phyloP scores from a whole-genome alignment of 148 eudicot species.

The Fagopyrum esculentum region DNA sequence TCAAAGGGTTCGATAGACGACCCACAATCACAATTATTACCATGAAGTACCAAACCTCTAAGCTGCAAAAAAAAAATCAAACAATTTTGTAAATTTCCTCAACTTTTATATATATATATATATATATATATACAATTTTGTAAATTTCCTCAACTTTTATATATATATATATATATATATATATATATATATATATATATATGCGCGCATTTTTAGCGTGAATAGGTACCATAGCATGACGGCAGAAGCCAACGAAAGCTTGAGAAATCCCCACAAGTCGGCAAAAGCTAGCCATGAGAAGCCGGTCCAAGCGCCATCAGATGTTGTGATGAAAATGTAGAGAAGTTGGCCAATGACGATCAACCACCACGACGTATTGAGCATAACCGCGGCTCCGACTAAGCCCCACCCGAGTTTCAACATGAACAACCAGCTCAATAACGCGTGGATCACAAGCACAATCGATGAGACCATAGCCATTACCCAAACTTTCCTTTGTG shows the following conservation, averaged over 20 bases:
- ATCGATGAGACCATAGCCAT: constrained; percentile 49
- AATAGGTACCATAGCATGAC: constrained; percentile 59
- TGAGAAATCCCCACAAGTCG: constrained; percentile 62
- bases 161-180: no score
- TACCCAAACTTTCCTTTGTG: constrained; percentile 67
- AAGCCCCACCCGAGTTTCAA: constrained; percentile 58
- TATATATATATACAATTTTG: no score
- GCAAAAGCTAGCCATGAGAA: constrained; percentile 64
- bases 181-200: no score
- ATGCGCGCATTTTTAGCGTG: no score
- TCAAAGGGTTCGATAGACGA: constrained; percentile 28
- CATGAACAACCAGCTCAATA: constrained; percentile 62
- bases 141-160: no score
- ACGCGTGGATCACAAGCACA: constrained; percentile 49
- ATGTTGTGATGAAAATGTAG: constrained; percentile 52
- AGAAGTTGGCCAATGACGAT: constrained; percentile 45
- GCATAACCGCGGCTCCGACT: constrained; percentile 59
- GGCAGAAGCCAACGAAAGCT: constrained; percentile 79
- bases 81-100: background rate
- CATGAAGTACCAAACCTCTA: constrained; percentile 41
- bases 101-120: no score
- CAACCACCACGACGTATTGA: constrained; percentile 75
- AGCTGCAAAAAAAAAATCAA: constrained; percentile 21
- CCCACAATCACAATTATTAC: constrained; percentile 33
- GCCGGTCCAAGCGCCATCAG: constrained; percentile 80